These are phyloP conservation scores for Paxillus ammoniavirescens DNA, from an alignment of 768 basidiomycete species.

Conservation along the genomic window DNA sequence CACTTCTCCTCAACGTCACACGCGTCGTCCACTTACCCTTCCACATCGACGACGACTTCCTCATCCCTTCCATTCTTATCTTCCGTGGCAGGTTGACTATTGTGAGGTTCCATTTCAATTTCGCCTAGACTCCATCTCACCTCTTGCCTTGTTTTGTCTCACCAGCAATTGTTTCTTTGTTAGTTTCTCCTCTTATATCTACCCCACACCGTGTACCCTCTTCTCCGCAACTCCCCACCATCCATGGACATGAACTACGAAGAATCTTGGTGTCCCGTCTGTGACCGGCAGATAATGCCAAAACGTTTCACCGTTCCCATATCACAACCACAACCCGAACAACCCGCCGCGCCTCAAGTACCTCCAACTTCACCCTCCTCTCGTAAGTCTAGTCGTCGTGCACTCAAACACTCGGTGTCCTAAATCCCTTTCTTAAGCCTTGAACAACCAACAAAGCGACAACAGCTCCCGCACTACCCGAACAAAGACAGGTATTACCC, in stretches of 20 bases:
- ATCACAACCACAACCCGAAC: conserved; percentile 19
- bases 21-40: conserved; percentile 21
- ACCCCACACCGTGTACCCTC: conserved; percentile 2
- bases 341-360: conserved; percentile 20
- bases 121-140: neutral
- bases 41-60: neutral
- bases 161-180: conserved; percentile 9
- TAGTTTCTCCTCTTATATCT: conserved; percentile 1
- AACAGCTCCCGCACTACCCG: conserved; percentile 28
- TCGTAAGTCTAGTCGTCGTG: conserved; percentile 30
- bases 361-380: conserved; percentile 40
- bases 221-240: conserved; percentile 14
- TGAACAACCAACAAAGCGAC: conserved; percentile 30
- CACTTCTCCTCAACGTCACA: conserved; percentile 22
- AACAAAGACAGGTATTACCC: conserved; percentile 36
- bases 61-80: neutral
- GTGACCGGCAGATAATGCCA: conserved; percentile 77
- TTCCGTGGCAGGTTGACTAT: conserved; percentile 1
- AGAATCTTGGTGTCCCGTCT: conserved; percentile 79
- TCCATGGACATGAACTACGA: conserved; percentile 48
- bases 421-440: conserved; percentile 10
- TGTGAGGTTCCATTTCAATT: conserved; percentile 19
- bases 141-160: conserved; percentile 17
- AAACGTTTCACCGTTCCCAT: conserved; percentile 61
- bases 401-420: neutral